These are phyloP conservation scores for Macadamia tetraphylla DNA, from an alignment of 164 flowering plant species.

Conservation along the genomic window DNA sequence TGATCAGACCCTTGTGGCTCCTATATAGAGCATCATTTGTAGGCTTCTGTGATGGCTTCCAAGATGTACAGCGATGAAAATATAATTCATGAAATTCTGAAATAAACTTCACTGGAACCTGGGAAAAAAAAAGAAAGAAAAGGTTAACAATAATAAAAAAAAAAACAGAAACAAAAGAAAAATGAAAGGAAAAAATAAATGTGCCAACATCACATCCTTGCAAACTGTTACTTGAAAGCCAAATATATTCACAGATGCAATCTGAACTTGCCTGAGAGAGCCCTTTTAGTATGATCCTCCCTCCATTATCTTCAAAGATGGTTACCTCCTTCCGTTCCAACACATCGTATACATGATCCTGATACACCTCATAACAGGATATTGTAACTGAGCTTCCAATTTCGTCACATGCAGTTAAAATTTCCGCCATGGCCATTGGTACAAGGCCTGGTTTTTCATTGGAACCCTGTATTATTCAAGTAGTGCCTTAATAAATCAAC, in stretches of 20 bases:
- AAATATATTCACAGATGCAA: neutral
- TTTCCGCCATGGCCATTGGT: constrained; percentile 43
- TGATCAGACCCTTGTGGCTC: constrained; percentile 57
- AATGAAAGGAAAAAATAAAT: neutral
- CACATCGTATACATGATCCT: constrained; percentile 53
- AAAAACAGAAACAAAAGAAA: neutral
- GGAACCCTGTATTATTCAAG: constrained; percentile 35
- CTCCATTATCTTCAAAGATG: constrained; percentile 41
- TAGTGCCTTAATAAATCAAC: neutral
- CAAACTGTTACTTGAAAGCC: neutral
- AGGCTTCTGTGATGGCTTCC: constrained; percentile 33
- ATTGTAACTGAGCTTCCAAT: constrained; percentile 30
- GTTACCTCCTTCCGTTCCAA: constrained; percentile 41
- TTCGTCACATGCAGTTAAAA: constrained; percentile 36
- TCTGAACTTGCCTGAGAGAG: constrained; percentile 51
- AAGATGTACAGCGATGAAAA: constrained; percentile 1
- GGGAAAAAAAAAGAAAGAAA: constrained; percentile 5
- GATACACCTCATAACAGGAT: constrained; percentile 51
- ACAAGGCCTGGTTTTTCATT: constrained; percentile 56
- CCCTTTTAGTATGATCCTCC: constrained; percentile 61
- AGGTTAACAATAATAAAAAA: neutral
- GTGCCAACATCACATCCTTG: neutral
- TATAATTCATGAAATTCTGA: constrained; percentile 49
- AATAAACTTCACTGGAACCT: constrained; percentile 52
- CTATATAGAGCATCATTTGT: constrained; percentile 23